These are phyloP conservation scores for Rhizomucor pusillus DNA, from an alignment of 371 early-diverging fungal genomes.

Conservation along the genomic window DNA sequence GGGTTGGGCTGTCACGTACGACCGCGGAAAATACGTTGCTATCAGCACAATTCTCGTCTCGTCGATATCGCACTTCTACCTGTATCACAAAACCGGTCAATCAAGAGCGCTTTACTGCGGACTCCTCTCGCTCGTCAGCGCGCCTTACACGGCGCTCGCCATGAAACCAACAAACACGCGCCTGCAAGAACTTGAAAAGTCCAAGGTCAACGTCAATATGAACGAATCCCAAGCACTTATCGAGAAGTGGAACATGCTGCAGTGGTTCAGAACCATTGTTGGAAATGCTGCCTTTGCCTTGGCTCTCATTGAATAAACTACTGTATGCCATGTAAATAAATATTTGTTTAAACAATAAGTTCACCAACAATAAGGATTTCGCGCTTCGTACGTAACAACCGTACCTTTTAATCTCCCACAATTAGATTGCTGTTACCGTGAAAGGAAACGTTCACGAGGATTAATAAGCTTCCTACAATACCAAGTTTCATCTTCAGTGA, in stretches of 20 bases:
- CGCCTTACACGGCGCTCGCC: neutral
- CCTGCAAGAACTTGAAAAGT: neutral
- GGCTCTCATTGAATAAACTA: neutral
- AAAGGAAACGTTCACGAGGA: no score
- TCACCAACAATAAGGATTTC: no score
- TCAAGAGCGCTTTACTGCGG: neutral
- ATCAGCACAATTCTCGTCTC: neutral
- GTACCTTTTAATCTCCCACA: no score
- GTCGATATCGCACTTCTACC: neutral
- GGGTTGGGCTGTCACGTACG: constrained; percentile 1
- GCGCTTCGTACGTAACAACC: no score
- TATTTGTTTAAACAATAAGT: no score
- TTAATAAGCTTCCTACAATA: no score
- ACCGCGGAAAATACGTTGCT: neutral
- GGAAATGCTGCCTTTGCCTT: constrained; percentile 2
- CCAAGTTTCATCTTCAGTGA: no score
- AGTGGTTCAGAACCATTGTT: constrained; percentile 4
- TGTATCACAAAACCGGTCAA: constrained; percentile 1
- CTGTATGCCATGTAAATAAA: no score
- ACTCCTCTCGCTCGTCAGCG: neutral
- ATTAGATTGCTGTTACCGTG: no score
- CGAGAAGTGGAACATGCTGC: constrained; percentile 1
- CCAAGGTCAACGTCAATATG: neutral
- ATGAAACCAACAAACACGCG: constrained; percentile 6
- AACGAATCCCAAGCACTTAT: neutral